Base-by-base conservation (phyloP, 495 filamentous ascomycete species). In the Pseudomonodictys pantanalensis region DNA sequence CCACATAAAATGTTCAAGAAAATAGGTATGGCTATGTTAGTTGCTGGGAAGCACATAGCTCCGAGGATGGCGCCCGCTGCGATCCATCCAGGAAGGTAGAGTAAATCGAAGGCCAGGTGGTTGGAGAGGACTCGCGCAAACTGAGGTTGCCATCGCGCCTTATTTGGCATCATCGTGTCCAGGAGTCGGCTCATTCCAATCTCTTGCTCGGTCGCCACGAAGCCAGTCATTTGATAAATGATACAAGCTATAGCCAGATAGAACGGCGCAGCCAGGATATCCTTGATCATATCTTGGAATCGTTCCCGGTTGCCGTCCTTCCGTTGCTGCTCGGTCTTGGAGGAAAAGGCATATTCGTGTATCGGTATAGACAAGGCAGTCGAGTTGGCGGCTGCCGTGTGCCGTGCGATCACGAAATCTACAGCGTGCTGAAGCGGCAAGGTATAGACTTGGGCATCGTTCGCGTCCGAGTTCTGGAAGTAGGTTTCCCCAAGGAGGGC, bases 381-480 rank as follows among this genome's bases (percentile, higher is more conserved):
- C 1, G 83, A 60, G 22, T 64, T 67, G n/a, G 68, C 61, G 10
- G 64, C 50, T 7, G 66, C 61, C 56, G 81, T 78, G 24, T 78
- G 64, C 15, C 69, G 60, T 3, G 85, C 80, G 58, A 95, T 95
- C 5, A 86, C 82, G 51, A 72, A 73, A 69, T 95, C 90, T 26
- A 95, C 81, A 0, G 87, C 83, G 55, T 83, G 80, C 69, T 93
- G 89, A n/a, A 95, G 73, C 8, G 90, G 90, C 18, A 95, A 75
- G 52, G 86, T 76, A 54, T 89, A 95, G 22, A 89, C 74, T 71
- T 95, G 77, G 26, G 75, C 81, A 67, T 88, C 86, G 68, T 92
- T 92, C 47, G 76, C 74, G 41, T 77, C 69, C 10, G 71, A 70
- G 7, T 81, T 73, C 64, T 85, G 78, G 56, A 95, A 80, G 50